Evolutionary conservation across 1,284 basidiomycete genomes (phyloP).

Genomic region (Cyathus pygmaeus): DNA sequence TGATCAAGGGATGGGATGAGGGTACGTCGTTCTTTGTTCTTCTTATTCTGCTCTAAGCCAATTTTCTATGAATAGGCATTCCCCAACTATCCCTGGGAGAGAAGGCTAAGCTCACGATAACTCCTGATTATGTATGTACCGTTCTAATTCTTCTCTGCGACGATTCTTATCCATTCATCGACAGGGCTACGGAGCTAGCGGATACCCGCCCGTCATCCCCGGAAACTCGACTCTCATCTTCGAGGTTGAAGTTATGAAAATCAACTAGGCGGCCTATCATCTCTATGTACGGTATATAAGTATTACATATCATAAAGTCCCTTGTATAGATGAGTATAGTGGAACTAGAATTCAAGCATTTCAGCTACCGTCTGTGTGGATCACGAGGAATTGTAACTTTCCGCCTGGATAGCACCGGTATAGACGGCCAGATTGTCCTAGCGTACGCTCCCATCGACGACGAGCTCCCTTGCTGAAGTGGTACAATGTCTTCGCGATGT

Average conservation of each 20-base stretch:
- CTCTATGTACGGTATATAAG: too few relatives aligned
- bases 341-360: too few relatives aligned
- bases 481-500: too few relatives aligned
- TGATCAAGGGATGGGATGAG: constrained; percentile 93
- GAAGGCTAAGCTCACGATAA: constrained; percentile 76
- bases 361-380: too few relatives aligned
- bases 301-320: too few relatives aligned
- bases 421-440: too few relatives aligned
- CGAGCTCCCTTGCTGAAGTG: too few relatives aligned
- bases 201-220: constrained; percentile 87
- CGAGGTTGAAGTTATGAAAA: constrained; percentile 83
- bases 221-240: constrained; percentile 81
- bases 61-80: constrained; percentile 64
- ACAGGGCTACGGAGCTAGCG: constrained; percentile 75
- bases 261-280: too few relatives aligned
- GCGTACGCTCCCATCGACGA: too few relatives aligned
- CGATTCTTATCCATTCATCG: constrained; percentile 7
- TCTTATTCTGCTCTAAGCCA: constrained; percentile 8
- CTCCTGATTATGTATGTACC: constrained; percentile 73
- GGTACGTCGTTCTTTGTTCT: constrained; percentile 57
- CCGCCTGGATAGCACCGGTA: too few relatives aligned
- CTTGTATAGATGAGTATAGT: too few relatives aligned
- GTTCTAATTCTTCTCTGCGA: background rate
- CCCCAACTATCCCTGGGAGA: constrained; percentile 80
- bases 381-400: too few relatives aligned